Evolutionary conservation across 495 filamentous ascomycete species (phyloP).

Genomic region (Trichocladium antarcticum): DNA sequence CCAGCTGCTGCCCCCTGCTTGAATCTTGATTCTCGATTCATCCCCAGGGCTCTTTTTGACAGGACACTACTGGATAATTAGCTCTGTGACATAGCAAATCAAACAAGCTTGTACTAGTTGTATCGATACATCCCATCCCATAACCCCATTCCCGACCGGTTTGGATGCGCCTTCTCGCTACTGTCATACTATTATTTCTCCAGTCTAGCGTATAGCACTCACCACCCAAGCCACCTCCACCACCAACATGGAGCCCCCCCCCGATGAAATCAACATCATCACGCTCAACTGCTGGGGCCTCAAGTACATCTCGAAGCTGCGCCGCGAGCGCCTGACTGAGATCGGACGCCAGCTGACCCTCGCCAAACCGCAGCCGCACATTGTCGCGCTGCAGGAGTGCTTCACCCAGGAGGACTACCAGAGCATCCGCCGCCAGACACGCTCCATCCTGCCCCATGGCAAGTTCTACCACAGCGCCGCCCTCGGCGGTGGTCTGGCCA

Average conservation of each 20-base stretch:
- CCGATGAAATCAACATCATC: conserved; percentile 57
- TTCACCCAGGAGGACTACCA: conserved; percentile 88
- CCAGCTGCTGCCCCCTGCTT: no score
- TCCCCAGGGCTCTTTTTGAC: no score
- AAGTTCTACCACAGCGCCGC: conserved; percentile 90
- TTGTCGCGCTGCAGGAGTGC: conserved; percentile 92
- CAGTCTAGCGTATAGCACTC: not conserved
- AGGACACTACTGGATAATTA: no score
- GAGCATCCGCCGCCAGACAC: conserved; percentile 63
- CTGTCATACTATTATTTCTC: not conserved
- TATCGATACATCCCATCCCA: no score
- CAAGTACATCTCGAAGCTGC: conserved; percentile 71
- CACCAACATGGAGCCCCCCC: conserved; percentile 27
- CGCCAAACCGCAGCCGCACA: conserved; percentile 58
- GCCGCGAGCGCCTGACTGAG: conserved; percentile 67
- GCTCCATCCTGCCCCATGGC: conserved; percentile 71
- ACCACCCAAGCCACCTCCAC: not conserved
- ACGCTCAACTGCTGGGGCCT: conserved; percentile 96
- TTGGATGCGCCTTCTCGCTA: no score
- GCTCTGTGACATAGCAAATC: no score
- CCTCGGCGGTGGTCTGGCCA: conserved; percentile 81
- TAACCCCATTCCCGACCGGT: no score
- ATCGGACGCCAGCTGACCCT: conserved; percentile 67
- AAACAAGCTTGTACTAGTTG: no score
- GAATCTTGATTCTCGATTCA: no score